A percentile compares a stretch with the other conserved stretches of the same genome.
Conservation (phyloP, 1,284 basidiomycete genomes). For the Ceratobasidium sp. region DNA sequence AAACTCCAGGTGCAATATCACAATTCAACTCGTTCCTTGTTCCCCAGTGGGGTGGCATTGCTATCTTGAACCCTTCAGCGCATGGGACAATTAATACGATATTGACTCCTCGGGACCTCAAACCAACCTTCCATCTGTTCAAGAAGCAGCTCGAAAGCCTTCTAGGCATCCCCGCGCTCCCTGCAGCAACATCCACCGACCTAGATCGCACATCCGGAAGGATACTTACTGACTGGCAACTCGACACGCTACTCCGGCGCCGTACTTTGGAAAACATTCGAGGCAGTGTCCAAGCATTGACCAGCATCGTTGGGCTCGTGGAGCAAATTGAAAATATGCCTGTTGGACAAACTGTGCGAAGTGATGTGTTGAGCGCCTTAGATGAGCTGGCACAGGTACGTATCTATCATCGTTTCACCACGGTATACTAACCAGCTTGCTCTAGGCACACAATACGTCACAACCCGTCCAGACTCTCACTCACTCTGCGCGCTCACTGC, state of each 20-base stretch:
- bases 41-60: slow-evolving; percentile 95
- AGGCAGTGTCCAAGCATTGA: slow-evolving; percentile 76
- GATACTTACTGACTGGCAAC: slow-evolving; percentile 74
- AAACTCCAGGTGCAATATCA: slow-evolving; percentile 57
- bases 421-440: neutral
- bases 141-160: slow-evolving; percentile 77
- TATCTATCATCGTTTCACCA: slow-evolving; percentile 7
- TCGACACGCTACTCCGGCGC: slow-evolving; percentile 77
- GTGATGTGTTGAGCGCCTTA: slow-evolving; percentile 75
- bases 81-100: slow-evolving; percentile 47
- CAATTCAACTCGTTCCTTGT: slow-evolving; percentile 81
- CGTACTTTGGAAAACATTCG: slow-evolving; percentile 77
- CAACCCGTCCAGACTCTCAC: slow-evolving; percentile 57
- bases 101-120: slow-evolving; percentile 56
- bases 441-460: slow-evolving; percentile 29
- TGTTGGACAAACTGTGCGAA: slow-evolving; percentile 77
- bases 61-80: slow-evolving; percentile 74
- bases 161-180: slow-evolving; percentile 78
- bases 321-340: slow-evolving; percentile 91
- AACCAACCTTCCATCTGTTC: slow-evolving; percentile 75
- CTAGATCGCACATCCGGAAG: slow-evolving; percentile 40
- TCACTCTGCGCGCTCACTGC: slow-evolving; percentile 73
- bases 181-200: slow-evolving; percentile 56
- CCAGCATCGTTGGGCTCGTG: slow-evolving; percentile 84
- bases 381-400: slow-evolving; percentile 75